Base-by-base conservation (phyloP, 192 early-diverging fungal species). In the Umbelopsis vinacea region DNA sequence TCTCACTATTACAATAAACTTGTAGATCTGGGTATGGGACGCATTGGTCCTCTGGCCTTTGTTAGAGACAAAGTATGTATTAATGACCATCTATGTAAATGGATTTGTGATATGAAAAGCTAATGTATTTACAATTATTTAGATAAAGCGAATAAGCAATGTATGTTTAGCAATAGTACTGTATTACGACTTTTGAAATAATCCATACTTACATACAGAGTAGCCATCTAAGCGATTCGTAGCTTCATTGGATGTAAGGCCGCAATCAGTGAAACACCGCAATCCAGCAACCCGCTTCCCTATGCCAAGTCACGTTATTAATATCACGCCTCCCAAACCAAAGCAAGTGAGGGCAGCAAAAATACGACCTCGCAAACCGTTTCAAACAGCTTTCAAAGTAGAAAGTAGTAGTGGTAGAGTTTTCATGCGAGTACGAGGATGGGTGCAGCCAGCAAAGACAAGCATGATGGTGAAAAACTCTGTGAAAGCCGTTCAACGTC, bases 381-480 rank as follows among this genome's bases (percentile, higher is more conserved):
- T 66, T 22, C 57, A 37, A 35, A 29, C 24, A 47, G 60, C 47
- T 4, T 46, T 46, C 15, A 38, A 77, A 52, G 76, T 80, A 9
- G 69, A 68, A 6, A 76, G 78, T 22, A 26, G 75, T 12, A 73
- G 73, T 43, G 83, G 83, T 5, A 77, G 74, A 43, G 68, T 29
- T n/a, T 76, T 85, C n/a, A 71, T 71, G 48, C 70, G 81, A 46
- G 72, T 80, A 12, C 63, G 81, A 69, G 83, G 83, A 23, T 81
- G 74, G 14, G 68, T 71, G 2, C 83, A 84, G 53, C 85, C 85
- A 3, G 33, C 68, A 22, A 74, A 75, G 72, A 72, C 81, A 33
- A 79, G 81, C 29, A 84, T 87, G 85, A 83, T 84, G 79, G 37
- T 87, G 38, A 87, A 84, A 37, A 63, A 79, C 14, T 48, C 81